These are phyloP conservation scores for Coniosporium apollinis DNA, from an alignment of 495 filamentous ascomycete species.

Conservation along the genomic window DNA sequence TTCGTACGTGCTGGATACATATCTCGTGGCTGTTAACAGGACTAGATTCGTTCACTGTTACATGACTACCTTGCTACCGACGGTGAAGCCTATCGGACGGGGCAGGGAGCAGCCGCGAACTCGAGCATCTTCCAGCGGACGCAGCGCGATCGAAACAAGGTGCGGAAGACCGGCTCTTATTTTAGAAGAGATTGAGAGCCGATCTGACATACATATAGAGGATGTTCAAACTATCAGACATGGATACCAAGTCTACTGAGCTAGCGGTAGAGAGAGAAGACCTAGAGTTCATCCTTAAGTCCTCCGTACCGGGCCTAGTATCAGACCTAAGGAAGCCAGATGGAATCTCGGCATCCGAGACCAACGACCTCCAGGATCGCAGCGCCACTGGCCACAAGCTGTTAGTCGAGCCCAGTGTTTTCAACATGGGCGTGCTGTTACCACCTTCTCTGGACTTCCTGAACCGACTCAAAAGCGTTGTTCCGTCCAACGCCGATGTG, in stretches of 20 bases:
- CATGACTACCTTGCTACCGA: constrained; percentile 97
- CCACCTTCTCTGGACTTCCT: constrained; percentile 90
- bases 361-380: constrained; percentile 34
- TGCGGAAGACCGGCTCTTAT: constrained; percentile 8
- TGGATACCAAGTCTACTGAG: constrained; percentile 58
- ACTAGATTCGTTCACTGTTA: constrained; percentile 77
- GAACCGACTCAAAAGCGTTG: constrained; percentile 77
- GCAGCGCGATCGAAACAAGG: constrained; percentile 53
- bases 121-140: constrained; percentile 41
- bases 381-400: constrained; percentile 64
- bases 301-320: constrained; percentile 84
- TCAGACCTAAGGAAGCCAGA: constrained; percentile 48
- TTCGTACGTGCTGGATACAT: no score
- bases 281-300: constrained; percentile 71
- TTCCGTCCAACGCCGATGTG: constrained; percentile 70
- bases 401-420: constrained; percentile 86
- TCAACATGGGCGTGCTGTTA: constrained; percentile 89
- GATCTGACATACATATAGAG: constrained; percentile 25
- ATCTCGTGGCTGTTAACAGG: no score
- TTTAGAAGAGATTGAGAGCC: constrained; percentile 1
- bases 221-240: constrained; percentile 79
- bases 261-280: constrained; percentile 72
- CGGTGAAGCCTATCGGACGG: constrained; percentile 42
- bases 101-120: constrained; percentile 29
- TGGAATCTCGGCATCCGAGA: constrained; percentile 16